Conservation (phyloP, 805 yeast species). For the Kazachstania martiniae region DNA sequence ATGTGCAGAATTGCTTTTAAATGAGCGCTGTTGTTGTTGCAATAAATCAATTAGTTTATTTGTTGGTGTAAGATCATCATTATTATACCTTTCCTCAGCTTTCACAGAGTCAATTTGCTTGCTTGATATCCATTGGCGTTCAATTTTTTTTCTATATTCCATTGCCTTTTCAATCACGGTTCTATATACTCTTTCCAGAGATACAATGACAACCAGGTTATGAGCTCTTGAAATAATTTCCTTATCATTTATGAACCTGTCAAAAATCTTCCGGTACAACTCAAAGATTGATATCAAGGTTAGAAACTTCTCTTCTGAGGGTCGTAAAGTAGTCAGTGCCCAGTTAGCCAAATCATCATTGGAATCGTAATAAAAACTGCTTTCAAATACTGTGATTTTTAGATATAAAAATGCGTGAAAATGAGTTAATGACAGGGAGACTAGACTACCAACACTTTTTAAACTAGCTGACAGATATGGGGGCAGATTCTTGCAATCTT, state of each 20-base stretch:
- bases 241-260: conserved; percentile 3
- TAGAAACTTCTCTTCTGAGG: conserved; percentile 4
- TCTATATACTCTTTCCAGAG: conserved; percentile 10
- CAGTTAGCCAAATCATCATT: conserved; percentile 6
- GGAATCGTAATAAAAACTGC: conserved; percentile 3
- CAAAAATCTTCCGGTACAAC: conserved; percentile 7
- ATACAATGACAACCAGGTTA: conserved; percentile 4
- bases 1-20: background rate
- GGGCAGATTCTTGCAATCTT: conserved; percentile 5
- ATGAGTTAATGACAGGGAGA: background rate
- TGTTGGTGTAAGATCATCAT: background rate
- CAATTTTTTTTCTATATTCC: conserved; percentile 12
- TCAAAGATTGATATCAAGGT: conserved; percentile 6
- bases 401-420: conserved; percentile 7
- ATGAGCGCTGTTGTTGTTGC: background rate
- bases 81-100: background rate
- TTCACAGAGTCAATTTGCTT: background rate
- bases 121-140: conserved; percentile 3
- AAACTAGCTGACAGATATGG: conserved; percentile 10
- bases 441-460: background rate
- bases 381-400: conserved; percentile 6
- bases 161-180: conserved; percentile 12
- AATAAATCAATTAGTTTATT: background rate
- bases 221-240: conserved; percentile 6
- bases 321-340: conserved; percentile 6